Evolutionary conservation across 805 yeast species (phyloP), one percentile per base, ranked within the genome.

Genomic region (Yamadazyma akitaensis): DNA sequence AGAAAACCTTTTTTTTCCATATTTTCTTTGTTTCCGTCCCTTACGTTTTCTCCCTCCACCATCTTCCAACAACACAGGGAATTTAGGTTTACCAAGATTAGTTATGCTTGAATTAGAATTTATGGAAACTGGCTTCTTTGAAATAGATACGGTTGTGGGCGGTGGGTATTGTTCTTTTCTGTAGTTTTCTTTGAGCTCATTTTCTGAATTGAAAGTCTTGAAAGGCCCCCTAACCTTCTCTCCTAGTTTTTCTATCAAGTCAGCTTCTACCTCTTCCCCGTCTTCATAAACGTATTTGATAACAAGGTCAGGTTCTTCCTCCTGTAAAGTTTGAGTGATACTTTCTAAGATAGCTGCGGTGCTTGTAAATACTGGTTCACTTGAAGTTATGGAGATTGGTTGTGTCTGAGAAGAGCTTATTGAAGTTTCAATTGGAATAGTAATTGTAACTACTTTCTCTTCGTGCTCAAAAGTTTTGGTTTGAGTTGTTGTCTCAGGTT

Each of bases 101-200:
- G 36, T 17, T 14, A n/a, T 26, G 13, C 18, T 39, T 17, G 31
- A n/a, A 13, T 11, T 28, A 3, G 17, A 19, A 34, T 21, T 10
- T 10, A 26, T 28, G 13, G 33, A 26, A n/a, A 9, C 40, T 12
- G 39, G 47, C 19, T 39, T 30, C n/a, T 36, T 16, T 11, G 42
- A 25, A 30, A 19, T 13, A 2, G 42, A 25, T 11, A 19, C 43
- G 5, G 35, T 30, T 16, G 37, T 12, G 6, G 21, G 42, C 19
- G 16, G 28, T 11, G 36, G 32, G 17, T 5, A 21, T 30, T 53
- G 56, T 28, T 51, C 49, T 43, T 48, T 46, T 32, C 46, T 36
- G 25, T 53, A 51, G 5, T 51, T 46, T 36, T 41, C 50, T 16
- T 41, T 35, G 31, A 50, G 45, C 32, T 51, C 59, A 14, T 35